phyloP scores from a whole-genome alignment of 2,329 filamentous ascomycete genomes.

The Zelopaecilomyces penicillatus region DNA sequence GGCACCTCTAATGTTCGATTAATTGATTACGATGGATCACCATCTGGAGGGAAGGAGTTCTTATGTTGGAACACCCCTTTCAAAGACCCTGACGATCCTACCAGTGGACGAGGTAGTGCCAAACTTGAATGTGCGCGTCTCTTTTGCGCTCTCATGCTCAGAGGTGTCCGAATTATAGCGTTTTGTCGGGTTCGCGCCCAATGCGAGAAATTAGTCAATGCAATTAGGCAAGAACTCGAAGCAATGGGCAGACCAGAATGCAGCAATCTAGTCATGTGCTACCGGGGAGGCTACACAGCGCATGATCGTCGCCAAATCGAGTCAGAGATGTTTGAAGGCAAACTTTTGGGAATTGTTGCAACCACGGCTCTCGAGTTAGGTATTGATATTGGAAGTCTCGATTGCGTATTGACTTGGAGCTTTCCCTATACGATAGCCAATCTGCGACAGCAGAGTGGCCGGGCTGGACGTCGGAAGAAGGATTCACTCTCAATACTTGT shows the following conservation, averaged over 20 bases:
- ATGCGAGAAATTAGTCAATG: conserved; percentile 75
- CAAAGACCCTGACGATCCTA: conserved; percentile 79
- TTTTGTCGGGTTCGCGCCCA: conserved; percentile 85
- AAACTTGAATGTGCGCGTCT: conserved; percentile 80
- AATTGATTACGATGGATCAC: conserved; percentile 87
- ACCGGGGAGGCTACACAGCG: conserved; percentile 88
- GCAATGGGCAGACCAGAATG: conserved; percentile 67
- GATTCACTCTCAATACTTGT: conserved; percentile 87
- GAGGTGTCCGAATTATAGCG: conserved; percentile 84
- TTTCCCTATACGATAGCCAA: conserved; percentile 97
- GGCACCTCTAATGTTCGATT: conserved; percentile 73
- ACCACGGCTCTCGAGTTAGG: conserved; percentile 90
- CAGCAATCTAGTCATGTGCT: conserved; percentile 79
- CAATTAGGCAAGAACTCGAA: conserved; percentile 70
- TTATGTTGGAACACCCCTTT: conserved; percentile 96
- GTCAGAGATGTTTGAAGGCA: conserved; percentile 93
- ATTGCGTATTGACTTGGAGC: conserved; percentile 87
- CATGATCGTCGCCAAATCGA: conserved; percentile 86
- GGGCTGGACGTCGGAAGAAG: conserved; percentile 84
- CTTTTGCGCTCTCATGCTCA: conserved; percentile 80
- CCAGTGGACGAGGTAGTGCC: conserved; percentile 75
- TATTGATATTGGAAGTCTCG: conserved; percentile 88
- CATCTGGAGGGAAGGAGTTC: conserved; percentile 84
- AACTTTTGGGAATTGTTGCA: conserved; percentile 84
- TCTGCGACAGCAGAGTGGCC: conserved; percentile 85